Conservation (phyloP, 2,329 filamentous ascomycete genomes). For the Stachybotrys chlorohalonatus region DNA sequence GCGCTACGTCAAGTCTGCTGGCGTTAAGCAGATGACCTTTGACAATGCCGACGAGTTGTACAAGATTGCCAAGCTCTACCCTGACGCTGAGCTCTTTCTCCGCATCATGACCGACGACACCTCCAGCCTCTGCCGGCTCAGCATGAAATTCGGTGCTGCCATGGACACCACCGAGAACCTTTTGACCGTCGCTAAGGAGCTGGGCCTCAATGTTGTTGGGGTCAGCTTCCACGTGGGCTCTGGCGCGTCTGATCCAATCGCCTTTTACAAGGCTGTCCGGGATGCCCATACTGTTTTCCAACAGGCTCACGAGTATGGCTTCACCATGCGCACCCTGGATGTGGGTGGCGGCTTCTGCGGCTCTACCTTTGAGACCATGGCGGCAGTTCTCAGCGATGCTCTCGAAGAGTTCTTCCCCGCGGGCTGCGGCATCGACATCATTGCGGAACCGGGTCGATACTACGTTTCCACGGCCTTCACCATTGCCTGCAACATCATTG, state of each 20-base stretch:
- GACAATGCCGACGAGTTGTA: slow-evolving; percentile 97
- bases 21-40: slow-evolving; percentile 98
- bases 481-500: slow-evolving; percentile 91
- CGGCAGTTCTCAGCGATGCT: slow-evolving; percentile 66
- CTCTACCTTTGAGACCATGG: slow-evolving; percentile 88
- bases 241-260: slow-evolving; percentile 84
- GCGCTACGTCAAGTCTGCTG: slow-evolving; percentile 73
- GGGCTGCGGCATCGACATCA: slow-evolving; percentile 63
- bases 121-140: slow-evolving; percentile 85
- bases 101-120: slow-evolving; percentile 96
- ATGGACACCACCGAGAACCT: slow-evolving; percentile 73
- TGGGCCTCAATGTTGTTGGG: slow-evolving; percentile 85
- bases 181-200: slow-evolving; percentile 67
- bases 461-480: slow-evolving; percentile 93
- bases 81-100: slow-evolving; percentile 81
- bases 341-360: slow-evolving; percentile 89
- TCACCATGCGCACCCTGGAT: slow-evolving; percentile 77
- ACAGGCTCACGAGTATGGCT: slow-evolving; percentile 68
- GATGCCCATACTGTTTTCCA: slow-evolving; percentile 87
- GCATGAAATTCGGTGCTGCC: slow-evolving; percentile 93
- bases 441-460: slow-evolving; percentile 93
- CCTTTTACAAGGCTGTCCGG: slow-evolving; percentile 82
- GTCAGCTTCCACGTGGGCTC: slow-evolving; percentile 98
- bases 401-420: slow-evolving; percentile 84
- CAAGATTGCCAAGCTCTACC: slow-evolving; percentile 91